phyloP scores from a whole-genome alignment of 352 stramenopile species.

The Phytophthora europaea region DNA sequence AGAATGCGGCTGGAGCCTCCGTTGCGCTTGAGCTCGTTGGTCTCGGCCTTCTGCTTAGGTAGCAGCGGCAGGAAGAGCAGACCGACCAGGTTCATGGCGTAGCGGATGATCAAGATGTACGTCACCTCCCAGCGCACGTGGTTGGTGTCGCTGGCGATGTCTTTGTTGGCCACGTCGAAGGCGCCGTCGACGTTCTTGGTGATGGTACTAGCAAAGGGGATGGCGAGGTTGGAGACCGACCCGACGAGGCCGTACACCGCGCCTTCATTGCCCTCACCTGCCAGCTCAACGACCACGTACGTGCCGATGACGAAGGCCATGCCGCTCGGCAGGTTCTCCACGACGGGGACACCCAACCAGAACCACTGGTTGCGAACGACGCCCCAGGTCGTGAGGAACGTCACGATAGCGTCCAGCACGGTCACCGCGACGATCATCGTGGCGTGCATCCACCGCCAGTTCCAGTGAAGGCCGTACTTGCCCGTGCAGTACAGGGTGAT shows the following conservation, averaged over 20 bases:
- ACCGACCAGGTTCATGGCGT: slow-evolving; percentile 42
- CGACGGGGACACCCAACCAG: slow-evolving; percentile 45
- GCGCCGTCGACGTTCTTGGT: slow-evolving; percentile 48
- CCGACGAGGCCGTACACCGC: slow-evolving; percentile 52
- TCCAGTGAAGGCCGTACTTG: slow-evolving; percentile 53
- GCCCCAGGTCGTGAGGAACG: slow-evolving; percentile 47
- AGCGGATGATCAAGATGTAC: slow-evolving; percentile 52
- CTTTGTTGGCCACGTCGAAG: slow-evolving; percentile 51
- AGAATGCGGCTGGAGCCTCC: slow-evolving; percentile 52
- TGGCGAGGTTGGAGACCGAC: slow-evolving; percentile 50
- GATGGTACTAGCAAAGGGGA: slow-evolving; percentile 51
- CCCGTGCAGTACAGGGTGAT: slow-evolving; percentile 40
- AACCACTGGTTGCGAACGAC: slow-evolving; percentile 63
- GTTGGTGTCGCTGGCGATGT: slow-evolving; percentile 52
- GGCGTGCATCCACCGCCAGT: slow-evolving; percentile 48
- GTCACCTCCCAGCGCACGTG: slow-evolving; percentile 52
- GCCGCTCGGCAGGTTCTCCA: slow-evolving; percentile 42
- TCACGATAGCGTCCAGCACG: slow-evolving; percentile 39
- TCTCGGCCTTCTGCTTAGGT: slow-evolving; percentile 60
- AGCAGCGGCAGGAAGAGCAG: slow-evolving; percentile 53
- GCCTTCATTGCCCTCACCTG: slow-evolving; percentile 52
- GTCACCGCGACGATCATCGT: slow-evolving; percentile 40
- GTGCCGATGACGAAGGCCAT: slow-evolving; percentile 52
- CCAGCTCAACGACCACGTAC: slow-evolving; percentile 61
- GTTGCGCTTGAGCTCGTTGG: slow-evolving; percentile 46